Conservation (phyloP, 352 stramenopile species). For the Globisporangium ultimum region DNA sequence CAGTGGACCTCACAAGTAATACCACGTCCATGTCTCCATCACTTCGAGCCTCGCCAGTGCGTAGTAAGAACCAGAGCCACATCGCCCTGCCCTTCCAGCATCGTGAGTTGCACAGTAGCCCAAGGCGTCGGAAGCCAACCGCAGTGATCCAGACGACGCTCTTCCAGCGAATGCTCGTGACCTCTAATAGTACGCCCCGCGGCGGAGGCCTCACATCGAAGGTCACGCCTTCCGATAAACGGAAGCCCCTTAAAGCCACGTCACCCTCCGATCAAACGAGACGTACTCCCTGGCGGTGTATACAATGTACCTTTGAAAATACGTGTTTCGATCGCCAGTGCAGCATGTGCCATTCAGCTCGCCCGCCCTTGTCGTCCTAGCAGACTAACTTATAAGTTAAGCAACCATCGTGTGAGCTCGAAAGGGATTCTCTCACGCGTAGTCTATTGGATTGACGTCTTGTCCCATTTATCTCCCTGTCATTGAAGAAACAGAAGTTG, state of each 20-base stretch:
- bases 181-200: constrained; percentile 17
- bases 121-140: constrained; percentile 15
- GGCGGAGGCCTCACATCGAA: background rate
- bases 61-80: constrained; percentile 8
- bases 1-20: background rate
- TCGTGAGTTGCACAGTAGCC: constrained; percentile 25
- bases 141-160: constrained; percentile 39
- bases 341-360: constrained; percentile 57
- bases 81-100: constrained; percentile 12
- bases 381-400: constrained; percentile 18
- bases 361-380: constrained; percentile 10
- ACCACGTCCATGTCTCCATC: background rate
- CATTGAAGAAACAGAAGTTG: constrained; percentile 8
- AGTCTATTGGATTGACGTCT: constrained; percentile 5
- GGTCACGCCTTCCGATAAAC: constrained; percentile 3
- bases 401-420: background rate
- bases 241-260: constrained; percentile 1
- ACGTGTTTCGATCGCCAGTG: constrained; percentile 68
- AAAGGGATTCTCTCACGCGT: background rate
- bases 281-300: constrained; percentile 45
- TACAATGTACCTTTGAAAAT: constrained; percentile 69
- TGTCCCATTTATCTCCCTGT: background rate
- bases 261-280: constrained; percentile 2
- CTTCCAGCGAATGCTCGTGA: constrained; percentile 18
- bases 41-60: background rate